Conservation (phyloP, 176 grass and related monocot species). For the Triticum timopheevii region DNA sequence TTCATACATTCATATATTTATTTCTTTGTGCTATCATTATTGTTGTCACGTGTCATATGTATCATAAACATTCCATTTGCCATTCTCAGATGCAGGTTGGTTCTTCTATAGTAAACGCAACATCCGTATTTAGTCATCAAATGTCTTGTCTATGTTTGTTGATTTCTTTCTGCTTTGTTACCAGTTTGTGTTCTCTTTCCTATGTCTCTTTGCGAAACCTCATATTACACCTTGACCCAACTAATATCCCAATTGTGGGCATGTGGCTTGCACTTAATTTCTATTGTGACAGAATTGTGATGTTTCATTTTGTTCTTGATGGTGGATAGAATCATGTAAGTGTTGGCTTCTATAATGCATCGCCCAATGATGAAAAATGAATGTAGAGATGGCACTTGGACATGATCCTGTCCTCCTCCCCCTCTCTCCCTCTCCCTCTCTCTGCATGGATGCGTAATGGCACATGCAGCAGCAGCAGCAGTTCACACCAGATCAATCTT, state of each 20-base stretch:
- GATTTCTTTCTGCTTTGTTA: not conserved
- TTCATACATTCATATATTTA: not conserved
- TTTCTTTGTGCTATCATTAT: not conserved
- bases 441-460: not conserved
- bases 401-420: not conserved
- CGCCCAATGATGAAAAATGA: conserved; percentile 29
- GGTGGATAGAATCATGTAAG: not conserved
- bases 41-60: not conserved
- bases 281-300: not conserved
- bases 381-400: conserved; percentile 23
- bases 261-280: not conserved
- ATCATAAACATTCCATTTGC: not conserved
- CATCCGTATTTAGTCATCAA: not conserved
- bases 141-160: not conserved
- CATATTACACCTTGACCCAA: not conserved
- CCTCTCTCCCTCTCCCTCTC: not conserved
- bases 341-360: not conserved
- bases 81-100: not conserved
- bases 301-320: not conserved
- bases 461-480: not conserved
- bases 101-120: not conserved
- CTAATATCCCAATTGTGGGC: not conserved
- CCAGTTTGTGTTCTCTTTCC: not conserved
- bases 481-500: not conserved
- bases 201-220: not conserved